Evolutionary conservation across 2,329 filamentous ascomycete species (phyloP).

Genomic region (Dactylellina cionopaga): DNA sequence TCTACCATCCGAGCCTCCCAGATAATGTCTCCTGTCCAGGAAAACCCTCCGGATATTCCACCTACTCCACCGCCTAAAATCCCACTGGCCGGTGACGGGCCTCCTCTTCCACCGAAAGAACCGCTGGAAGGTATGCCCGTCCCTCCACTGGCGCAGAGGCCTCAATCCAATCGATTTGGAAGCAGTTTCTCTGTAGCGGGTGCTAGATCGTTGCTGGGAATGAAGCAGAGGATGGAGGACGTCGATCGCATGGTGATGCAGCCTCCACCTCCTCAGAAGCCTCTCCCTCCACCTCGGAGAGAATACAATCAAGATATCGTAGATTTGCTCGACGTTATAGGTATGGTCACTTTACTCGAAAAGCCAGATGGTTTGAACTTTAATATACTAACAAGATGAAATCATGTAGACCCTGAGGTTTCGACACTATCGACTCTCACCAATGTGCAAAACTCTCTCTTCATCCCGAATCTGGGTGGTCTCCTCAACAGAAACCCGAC

Average conservation of each 20-base stretch:
- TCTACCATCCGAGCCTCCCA: slow-evolving; percentile 26
- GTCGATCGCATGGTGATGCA: slow-evolving; percentile 25
- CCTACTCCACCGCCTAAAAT: slow-evolving; percentile 43
- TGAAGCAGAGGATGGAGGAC: slow-evolving; percentile 48
- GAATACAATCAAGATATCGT: slow-evolving; percentile 73
- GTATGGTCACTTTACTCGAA: no score
- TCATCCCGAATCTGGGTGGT: slow-evolving; percentile 80
- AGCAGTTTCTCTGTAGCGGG: slow-evolving; percentile 35
- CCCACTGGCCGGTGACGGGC: slow-evolving; percentile 9
- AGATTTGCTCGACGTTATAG: slow-evolving; percentile 74
- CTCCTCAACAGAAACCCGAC: slow-evolving; percentile 81
- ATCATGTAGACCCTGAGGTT: slow-evolving; percentile 77
- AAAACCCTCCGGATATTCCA: slow-evolving; percentile 34
- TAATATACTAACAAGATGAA: slow-evolving; percentile 55
- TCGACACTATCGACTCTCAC: slow-evolving; percentile 83
- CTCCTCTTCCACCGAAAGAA: slow-evolving; percentile 42
- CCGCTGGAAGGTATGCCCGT: slow-evolving; percentile 18
- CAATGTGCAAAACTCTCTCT: slow-evolving; percentile 89
- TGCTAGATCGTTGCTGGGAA: slow-evolving; percentile 36
- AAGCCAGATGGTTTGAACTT: no score
- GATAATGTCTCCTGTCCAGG: slow-evolving; percentile 49
- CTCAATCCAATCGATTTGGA: slow-evolving; percentile 2
- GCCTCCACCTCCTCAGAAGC: slow-evolving; percentile 17
- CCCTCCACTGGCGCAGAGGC: slow-evolving; percentile 5
- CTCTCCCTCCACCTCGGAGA: slow-evolving; percentile 12